Conservation (phyloP, 306 rosid genomes). For the Rosa chinensis region DNA sequence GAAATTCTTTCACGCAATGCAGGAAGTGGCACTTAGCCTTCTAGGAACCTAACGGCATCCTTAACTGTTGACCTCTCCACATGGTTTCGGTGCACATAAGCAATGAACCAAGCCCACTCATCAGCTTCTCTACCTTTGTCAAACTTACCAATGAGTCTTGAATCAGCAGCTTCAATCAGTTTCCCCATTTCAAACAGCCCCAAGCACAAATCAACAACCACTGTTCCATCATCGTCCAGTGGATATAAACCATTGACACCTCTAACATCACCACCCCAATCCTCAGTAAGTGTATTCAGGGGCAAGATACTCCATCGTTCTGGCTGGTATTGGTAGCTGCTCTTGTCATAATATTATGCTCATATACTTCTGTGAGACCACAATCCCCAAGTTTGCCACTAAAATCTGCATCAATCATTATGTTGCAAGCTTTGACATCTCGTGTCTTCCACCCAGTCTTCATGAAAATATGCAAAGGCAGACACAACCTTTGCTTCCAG, state of each 20-base stretch:
- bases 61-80: neutral
- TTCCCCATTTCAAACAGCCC: too few species aligned
- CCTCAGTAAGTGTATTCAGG: too few species aligned
- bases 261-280: too few species aligned
- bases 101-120: neutral
- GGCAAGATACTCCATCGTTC: too few species aligned
- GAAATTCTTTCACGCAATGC: too few species aligned
- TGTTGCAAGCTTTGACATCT: neutral
- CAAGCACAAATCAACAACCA: too few species aligned
- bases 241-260: too few species aligned
- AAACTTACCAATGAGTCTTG: neutral
- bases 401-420: too few species aligned
- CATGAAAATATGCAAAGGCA: neutral
- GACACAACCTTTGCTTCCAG: neutral
- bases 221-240: too few species aligned
- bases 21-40: neutral
- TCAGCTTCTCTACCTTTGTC: neutral
- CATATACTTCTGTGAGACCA: neutral
- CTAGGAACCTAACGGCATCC: neutral
- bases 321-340: neutral
- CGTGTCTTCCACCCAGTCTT: neutral
- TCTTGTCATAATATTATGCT: neutral
- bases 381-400: neutral
- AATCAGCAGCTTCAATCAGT: too few species aligned
- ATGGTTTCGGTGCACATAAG: neutral